Conservation (phyloP, 1,284 basidiomycete species). For the Phlebopus sp. region DNA sequence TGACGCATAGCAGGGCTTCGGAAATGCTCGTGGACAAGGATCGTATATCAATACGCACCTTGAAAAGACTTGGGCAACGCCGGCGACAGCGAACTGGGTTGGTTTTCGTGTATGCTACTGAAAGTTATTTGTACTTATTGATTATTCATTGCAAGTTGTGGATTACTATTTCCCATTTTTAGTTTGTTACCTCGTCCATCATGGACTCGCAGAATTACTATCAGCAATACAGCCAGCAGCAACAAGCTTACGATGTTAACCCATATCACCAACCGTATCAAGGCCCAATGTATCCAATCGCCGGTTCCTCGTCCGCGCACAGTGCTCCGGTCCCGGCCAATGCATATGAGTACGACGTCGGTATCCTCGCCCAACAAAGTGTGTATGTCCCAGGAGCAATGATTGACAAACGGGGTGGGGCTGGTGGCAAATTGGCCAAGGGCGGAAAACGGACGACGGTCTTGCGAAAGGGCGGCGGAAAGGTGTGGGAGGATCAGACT, state of each 20-base stretch:
- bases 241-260: conserved; percentile 60
- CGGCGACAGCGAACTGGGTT: conserved; percentile 30
- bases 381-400: conserved; percentile 86
- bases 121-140: conserved; percentile 30
- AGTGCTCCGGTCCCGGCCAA: conserved; percentile 82
- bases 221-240: conserved; percentile 47
- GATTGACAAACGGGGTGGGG: conserved; percentile 80
- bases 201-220: conserved; percentile 32
- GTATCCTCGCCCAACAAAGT: conserved; percentile 82
- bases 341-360: conserved; percentile 86
- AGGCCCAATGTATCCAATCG: conserved; percentile 68
- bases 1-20: background rate
- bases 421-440: conserved; percentile 81
- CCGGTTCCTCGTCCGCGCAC: conserved; percentile 65
- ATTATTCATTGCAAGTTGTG: conserved; percentile 11
- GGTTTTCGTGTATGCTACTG: conserved; percentile 6
- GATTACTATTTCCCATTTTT: background rate
- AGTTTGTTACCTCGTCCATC: conserved; percentile 17
- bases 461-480: conserved; percentile 90
- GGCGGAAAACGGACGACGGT: conserved; percentile 94
- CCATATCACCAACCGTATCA: conserved; percentile 76
- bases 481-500: conserved; percentile 97
- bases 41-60: conserved; percentile 44
- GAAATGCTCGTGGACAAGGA: conserved; percentile 1
- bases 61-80: conserved; percentile 45